Base-by-base conservation (phyloP, 768 basidiomycete species). In the Serendipita sp. region DNA sequence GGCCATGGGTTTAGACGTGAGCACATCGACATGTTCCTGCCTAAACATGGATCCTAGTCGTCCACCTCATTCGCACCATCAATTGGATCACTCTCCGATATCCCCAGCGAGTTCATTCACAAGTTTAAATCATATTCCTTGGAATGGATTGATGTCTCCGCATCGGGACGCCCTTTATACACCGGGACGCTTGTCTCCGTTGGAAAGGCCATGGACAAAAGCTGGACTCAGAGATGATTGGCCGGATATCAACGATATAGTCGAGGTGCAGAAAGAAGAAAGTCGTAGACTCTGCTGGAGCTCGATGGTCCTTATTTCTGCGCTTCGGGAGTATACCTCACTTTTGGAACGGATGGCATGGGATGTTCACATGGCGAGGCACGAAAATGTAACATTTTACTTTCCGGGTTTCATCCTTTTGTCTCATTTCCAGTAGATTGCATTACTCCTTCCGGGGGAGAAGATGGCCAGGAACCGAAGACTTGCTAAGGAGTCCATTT, bases 221-320 rank as follows among this genome's bases (percentile, higher is more conserved):
- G 48, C 30, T 18, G 48, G 48, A 8, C 18, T 51, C n/a, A 24
- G 34, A 28, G 28, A 24, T 4, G 56, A 60, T 28, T 60, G 56
- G 56, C 56, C 56, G 10, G 56, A 60, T n/a, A 16, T 37, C 16
- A 60, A 24, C 56, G 28, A 60, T n/a, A n/a, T 37, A 10, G 34
- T n/a, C 10, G 56, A 60, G 35, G 35, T 60, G 8, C 24, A 60
- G 24, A 60, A 60, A 60, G 56, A 60, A 35, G 56, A 60, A 37
- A 60, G 56, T 38, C 56, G 56, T 28, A 60, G 56, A n/a, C 56
- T 60, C 24, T 60, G 56, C n/a, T 60, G 56, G 56, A 60, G 56
- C 56, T 24, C 34, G 24, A 60, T 60, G 56, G 35, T 60, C 16
- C 56, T 60, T 10, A 32, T 60, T 60, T 32, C 56, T n/a, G 35